Conservation (phyloP, 768 basidiomycete genomes). For the Boletellus ananas region DNA sequence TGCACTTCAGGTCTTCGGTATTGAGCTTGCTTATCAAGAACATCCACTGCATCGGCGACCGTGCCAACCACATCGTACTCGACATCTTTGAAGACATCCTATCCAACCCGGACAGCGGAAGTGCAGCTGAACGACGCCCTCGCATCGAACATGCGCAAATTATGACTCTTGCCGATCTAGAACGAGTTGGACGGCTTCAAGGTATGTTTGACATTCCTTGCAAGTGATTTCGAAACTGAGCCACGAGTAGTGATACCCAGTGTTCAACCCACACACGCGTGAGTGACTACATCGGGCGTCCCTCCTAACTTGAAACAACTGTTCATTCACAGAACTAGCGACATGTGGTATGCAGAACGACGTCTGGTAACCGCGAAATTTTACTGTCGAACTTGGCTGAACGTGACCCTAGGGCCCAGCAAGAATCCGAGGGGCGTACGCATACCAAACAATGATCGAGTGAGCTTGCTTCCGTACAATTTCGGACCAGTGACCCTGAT, state of each 20-base stretch:
- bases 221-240: background rate
- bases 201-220: slow-evolving; percentile 40
- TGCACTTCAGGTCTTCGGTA: background rate
- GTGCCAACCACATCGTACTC: slow-evolving; percentile 77
- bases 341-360: slow-evolving; percentile 89
- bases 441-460: slow-evolving; percentile 76
- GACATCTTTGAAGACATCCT: slow-evolving; percentile 77
- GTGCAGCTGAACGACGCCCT: slow-evolving; percentile 51
- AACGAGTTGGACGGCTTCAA: slow-evolving; percentile 66
- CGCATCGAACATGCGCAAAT: slow-evolving; percentile 95
- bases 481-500: background rate
- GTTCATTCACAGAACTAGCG: slow-evolving; percentile 57
- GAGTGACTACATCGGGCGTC: slow-evolving; percentile 25
- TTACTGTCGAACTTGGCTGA: background rate
- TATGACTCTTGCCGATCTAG: slow-evolving; percentile 64
- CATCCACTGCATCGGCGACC: slow-evolving; percentile 85
- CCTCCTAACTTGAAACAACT: background rate
- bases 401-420: slow-evolving; percentile 56
- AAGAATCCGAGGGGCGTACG: slow-evolving; percentile 85
- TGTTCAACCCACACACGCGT: slow-evolving; percentile 93
- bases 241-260: slow-evolving; percentile 69
- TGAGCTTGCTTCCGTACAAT: slow-evolving; percentile 31
- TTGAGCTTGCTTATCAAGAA: slow-evolving; percentile 49
- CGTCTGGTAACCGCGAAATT: slow-evolving; percentile 51
- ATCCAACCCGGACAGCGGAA: slow-evolving; percentile 16